Evolutionary conservation across 768 basidiomycete species (phyloP), one percentile per base, ranked within the genome.

Genomic region (Agaricus subrufescens): DNA sequence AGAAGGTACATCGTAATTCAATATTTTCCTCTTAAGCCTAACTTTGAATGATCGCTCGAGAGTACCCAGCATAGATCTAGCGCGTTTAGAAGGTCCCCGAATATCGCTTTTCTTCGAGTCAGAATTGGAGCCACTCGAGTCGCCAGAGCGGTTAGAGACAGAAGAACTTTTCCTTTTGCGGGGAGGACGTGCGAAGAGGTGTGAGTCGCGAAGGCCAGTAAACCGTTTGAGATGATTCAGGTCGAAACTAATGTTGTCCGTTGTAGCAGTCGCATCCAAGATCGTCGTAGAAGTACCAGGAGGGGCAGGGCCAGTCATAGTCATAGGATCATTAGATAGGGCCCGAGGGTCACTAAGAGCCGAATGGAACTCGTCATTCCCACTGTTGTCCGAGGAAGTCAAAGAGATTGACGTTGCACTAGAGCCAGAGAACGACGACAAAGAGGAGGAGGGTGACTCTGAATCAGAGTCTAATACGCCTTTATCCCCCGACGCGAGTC

Each of bases 11-110:
- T 57, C 47, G 50, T 66, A 68, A 25, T 53, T 62, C 34, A 79
- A 66, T 25, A 58, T 68, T 51, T 78, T 72, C 44, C 65, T 67
- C 44, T 66, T 69, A 46, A 76, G 63, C 50, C 65, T 73, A 50
- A 80, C 62, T 40, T 78, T 75, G 57, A 78, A 80, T 39, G 77
- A 78, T 52, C 69, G 74, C 29, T 77, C 73, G 58, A 78, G 73
- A 34, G 71, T 65, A 25, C 72, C 74, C 14, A 67, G 65, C 47
- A 66, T 47, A n/a, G 83, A 83, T 55, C 71, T 73, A 30, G 71
- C 73, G 56, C 76, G 72, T 59, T 75, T 76, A 14, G 74, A 59
- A 14, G 77, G 70, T 3, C 75, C 77, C 8, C 61, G 61, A 19
- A 81, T 66, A 58, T 79, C 77, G 54, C 71, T 76, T 63, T 76